Evolutionary conservation across 2,329 filamentous ascomycete genomes (phyloP).

Genomic region (Didymella glomerata): DNA sequence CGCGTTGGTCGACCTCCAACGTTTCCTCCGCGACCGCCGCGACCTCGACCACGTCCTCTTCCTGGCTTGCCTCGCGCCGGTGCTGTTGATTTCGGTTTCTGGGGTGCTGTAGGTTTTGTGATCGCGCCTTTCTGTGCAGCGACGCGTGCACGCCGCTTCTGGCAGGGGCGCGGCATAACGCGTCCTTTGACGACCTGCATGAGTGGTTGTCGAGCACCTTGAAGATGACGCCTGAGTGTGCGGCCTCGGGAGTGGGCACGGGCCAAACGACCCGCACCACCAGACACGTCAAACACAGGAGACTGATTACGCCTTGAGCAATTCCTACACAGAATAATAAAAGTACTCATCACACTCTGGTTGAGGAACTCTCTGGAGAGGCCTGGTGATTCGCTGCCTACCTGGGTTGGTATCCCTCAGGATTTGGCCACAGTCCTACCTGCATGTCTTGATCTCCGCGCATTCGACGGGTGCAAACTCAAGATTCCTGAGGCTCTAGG

Average conservation of each 20-base stretch:
- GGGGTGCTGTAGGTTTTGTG: conserved; percentile 12
- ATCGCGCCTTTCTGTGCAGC: conserved; percentile 26
- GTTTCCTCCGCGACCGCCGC: conserved; percentile 25
- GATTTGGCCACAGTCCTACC: too few relatives aligned
- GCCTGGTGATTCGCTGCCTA: too few relatives aligned
- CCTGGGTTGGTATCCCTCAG: too few relatives aligned
- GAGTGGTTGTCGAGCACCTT: conserved; percentile 8
- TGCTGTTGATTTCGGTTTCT: conserved; percentile 15
- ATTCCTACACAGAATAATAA: too few relatives aligned
- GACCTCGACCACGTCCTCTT: conserved; percentile 21
- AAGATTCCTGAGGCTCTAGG: too few relatives aligned
- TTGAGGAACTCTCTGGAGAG: too few relatives aligned
- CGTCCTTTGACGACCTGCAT: conserved; percentile 26
- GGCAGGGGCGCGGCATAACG: conserved; percentile 39
- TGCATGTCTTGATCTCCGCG: too few relatives aligned
- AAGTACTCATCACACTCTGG: too few relatives aligned
- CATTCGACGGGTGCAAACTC: too few relatives aligned
- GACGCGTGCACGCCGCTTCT: conserved; percentile 36
- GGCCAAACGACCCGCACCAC: background rate
- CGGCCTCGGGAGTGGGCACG: background rate
- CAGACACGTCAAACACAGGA: too few relatives aligned
- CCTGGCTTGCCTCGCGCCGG: conserved; percentile 26
- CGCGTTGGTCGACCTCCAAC: conserved; percentile 21
- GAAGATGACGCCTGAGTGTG: conserved; percentile 13
- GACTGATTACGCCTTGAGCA: too few relatives aligned